Conservation (phyloP, 2,329 filamentous ascomycete species). For the Fusarium brachygibbosum region DNA sequence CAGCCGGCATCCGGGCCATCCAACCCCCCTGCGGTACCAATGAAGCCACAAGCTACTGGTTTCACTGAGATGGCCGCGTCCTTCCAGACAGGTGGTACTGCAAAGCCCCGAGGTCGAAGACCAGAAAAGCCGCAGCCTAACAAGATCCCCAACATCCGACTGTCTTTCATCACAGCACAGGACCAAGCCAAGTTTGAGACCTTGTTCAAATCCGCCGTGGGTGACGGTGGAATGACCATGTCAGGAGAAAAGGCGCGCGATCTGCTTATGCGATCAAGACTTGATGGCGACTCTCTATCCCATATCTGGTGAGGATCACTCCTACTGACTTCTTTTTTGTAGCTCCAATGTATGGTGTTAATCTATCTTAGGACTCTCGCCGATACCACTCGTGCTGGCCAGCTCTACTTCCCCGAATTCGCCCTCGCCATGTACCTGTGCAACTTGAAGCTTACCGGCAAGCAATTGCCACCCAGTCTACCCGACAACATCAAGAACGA, state of each 20-base stretch:
- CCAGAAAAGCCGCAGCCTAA: slow-evolving; percentile 66
- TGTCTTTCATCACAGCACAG: slow-evolving; percentile 95
- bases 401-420: slow-evolving; percentile 97
- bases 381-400: slow-evolving; percentile 95
- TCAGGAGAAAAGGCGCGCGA: slow-evolving; percentile 94
- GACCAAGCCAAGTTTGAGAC: slow-evolving; percentile 99
- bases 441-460: slow-evolving; percentile 91
- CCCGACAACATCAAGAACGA: slow-evolving; percentile 94
- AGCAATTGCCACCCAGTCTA: slow-evolving; percentile 78
- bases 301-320: slow-evolving; percentile 81
- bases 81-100: slow-evolving; percentile 67
- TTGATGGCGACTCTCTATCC: slow-evolving; percentile 87
- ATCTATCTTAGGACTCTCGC: slow-evolving; percentile 78
- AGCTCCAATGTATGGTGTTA: slow-evolving; percentile 18
- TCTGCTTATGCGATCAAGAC: slow-evolving; percentile 86
- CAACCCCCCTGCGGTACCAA: slow-evolving; percentile 68
- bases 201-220: slow-evolving; percentile 94
- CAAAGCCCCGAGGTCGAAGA: slow-evolving; percentile 61
- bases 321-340: background rate
- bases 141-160: slow-evolving; percentile 92
- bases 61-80: slow-evolving; percentile 77
- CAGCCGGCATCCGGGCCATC: slow-evolving; percentile 65
- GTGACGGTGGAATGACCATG: slow-evolving; percentile 85
- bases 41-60: slow-evolving; percentile 75
- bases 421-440: slow-evolving; percentile 98